These are phyloP conservation scores for Naegleria gruberi DNA, from an alignment of 208 protist species.

Conservation along the genomic window DNA sequence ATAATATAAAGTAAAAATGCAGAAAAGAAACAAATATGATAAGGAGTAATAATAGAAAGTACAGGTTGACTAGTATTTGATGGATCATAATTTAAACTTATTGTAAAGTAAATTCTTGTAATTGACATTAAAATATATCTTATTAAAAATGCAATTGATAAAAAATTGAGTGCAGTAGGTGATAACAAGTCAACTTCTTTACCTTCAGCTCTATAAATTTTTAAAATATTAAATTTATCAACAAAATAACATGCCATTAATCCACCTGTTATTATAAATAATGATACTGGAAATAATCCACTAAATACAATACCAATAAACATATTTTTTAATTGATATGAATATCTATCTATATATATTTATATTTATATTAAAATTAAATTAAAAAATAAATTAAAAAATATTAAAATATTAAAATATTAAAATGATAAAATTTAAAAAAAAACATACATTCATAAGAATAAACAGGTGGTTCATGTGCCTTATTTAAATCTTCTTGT, in stretches of 20 bases:
- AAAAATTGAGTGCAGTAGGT: background rate
- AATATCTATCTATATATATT: background rate
- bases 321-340: background rate
- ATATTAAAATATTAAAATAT: too few relatives aligned
- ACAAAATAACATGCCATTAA: background rate
- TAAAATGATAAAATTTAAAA: too few relatives aligned
- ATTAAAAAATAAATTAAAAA: too few relatives aligned
- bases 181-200: background rate
- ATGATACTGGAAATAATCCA: background rate
- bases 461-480: background rate
- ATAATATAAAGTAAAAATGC: background rate
- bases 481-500: background rate
- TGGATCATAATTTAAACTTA: background rate
- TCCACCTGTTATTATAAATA: background rate
- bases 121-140: slow-evolving; percentile 5
- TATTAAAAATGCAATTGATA: background rate
- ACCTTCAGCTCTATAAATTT: background rate
- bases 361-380: too few relatives aligned
- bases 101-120: background rate
- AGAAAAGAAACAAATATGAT: background rate
- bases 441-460: background rate
- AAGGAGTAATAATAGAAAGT: background rate
- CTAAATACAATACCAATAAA: slow-evolving; percentile 1
- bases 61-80: background rate
- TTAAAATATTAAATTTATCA: background rate